Percentiles rank a stretch among this genome's conserved stretches.
Evolutionary conservation across 2,329 filamentous ascomycete genomes (phyloP).

Genomic region (Beauveria australis): DNA sequence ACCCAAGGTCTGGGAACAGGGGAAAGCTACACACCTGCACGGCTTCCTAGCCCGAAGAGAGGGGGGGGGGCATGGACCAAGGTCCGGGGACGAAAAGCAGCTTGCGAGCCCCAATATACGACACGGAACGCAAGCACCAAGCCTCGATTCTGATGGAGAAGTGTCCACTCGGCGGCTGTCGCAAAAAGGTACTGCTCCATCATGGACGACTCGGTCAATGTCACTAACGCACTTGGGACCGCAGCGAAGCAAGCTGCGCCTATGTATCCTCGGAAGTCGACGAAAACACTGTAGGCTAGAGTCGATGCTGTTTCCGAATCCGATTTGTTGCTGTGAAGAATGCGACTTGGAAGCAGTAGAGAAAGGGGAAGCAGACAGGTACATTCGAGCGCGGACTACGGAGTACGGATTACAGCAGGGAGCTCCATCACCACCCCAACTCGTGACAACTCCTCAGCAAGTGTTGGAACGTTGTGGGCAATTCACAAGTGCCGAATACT

Average conservation of each 20-base stretch:
- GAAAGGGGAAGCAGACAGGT: neutral
- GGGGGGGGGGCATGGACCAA: neutral
- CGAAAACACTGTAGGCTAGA: neutral
- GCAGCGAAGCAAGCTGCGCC: neutral
- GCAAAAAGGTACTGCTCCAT: neutral
- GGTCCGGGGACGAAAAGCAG: neutral
- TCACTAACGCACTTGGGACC: neutral
- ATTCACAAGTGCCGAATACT: neutral
- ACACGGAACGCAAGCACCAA: neutral
- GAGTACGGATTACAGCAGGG: neutral
- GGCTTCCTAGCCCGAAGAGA: neutral
- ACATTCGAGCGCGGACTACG: neutral
- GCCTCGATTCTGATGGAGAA: conserved; percentile 1
- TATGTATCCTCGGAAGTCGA: neutral
- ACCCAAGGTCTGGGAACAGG: neutral
- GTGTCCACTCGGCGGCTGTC: neutral
- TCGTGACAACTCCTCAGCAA: neutral
- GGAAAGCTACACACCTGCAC: neutral
- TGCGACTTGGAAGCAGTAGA: neutral
- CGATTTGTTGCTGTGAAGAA: neutral
- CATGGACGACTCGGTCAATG: neutral
- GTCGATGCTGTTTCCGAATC: neutral
- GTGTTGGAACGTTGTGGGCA: neutral
- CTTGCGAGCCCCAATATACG: neutral
- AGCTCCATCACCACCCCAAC: neutral